Percentiles rank a stretch among this genome's conserved stretches.
These are phyloP conservation scores for Sanguinoderma infundibulare DNA, from an alignment of 1,284 basidiomycete species.

Conservation along the genomic window DNA sequence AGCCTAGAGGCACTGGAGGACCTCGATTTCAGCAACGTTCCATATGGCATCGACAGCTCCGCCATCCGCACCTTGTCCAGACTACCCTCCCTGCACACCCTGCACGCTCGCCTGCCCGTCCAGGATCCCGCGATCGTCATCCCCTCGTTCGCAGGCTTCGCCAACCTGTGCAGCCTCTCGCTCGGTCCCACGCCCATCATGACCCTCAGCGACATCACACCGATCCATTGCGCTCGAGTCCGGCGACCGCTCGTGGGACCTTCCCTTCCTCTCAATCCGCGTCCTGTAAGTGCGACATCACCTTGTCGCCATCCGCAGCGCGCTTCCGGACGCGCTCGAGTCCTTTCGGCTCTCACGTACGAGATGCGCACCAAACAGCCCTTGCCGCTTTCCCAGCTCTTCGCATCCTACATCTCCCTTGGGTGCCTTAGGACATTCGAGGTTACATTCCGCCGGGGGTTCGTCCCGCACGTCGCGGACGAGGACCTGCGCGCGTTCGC, in stretches of 20 bases:
- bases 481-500: not conserved
- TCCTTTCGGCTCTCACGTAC: not conserved
- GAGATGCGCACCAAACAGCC: not conserved
- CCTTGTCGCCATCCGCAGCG: not conserved
- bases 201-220: not conserved
- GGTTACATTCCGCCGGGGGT: not conserved
- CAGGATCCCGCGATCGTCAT: not conserved
- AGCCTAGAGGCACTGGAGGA: not conserved
- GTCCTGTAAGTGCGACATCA: not conserved
- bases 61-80: not conserved
- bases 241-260: not conserved
- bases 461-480: not conserved
- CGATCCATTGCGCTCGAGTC: not conserved
- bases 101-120: not conserved
- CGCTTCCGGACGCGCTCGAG: not conserved
- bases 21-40: not conserved
- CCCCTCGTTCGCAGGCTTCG: not conserved
- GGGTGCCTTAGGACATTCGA: not conserved
- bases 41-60: not conserved
- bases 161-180: not conserved
- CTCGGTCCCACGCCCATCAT: not conserved
- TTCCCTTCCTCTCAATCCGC: not conserved
- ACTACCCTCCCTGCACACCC: not conserved
- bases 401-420: not conserved
- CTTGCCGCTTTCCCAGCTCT: not conserved